These are phyloP conservation scores for Elaeis guineensis DNA, from an alignment of 176 grass and related monocot genomes.

Conservation along the genomic window DNA sequence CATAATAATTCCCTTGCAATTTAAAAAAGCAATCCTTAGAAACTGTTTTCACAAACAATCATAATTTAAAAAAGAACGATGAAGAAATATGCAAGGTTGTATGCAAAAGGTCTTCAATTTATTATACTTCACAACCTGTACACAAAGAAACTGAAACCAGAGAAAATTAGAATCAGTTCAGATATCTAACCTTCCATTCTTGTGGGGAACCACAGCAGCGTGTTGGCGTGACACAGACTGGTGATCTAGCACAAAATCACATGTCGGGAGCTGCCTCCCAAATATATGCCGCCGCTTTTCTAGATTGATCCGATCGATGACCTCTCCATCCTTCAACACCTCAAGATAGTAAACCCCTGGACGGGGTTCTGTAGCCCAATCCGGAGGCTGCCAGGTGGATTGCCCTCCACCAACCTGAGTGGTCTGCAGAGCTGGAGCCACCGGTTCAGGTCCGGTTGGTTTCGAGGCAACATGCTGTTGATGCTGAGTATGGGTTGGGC, in stretches of 20 bases:
- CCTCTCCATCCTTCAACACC: slow-evolving; percentile 74
- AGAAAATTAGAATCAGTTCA: background rate
- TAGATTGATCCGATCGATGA: slow-evolving; percentile 76
- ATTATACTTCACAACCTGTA: no score
- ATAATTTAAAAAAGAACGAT: no score
- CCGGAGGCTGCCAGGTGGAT: slow-evolving; percentile 79
- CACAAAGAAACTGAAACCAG: background rate
- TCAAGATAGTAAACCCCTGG: slow-evolving; percentile 83
- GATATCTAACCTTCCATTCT: slow-evolving; percentile 67
- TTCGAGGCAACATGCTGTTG: slow-evolving; percentile 20
- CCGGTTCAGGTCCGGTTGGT: slow-evolving; percentile 18
- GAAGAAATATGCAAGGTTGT: no score
- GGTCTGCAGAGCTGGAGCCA: slow-evolving; percentile 7
- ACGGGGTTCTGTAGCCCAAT: slow-evolving; percentile 77
- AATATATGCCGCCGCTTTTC: slow-evolving; percentile 89
- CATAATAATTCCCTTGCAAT: no score
- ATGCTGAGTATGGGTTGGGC: slow-evolving; percentile 4
- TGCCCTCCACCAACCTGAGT: slow-evolving; percentile 85
- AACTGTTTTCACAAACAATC: no score
- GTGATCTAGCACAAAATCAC: slow-evolving; percentile 91
- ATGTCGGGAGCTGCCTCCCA: slow-evolving; percentile 75
- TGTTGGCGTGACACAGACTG: slow-evolving; percentile 95
- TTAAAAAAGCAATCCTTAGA: no score
- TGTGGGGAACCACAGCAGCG: slow-evolving; percentile 86
- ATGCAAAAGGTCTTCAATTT: no score